These are phyloP conservation scores for Aleurites moluccanus DNA, from an alignment of 441 rosid genomes.

Conservation along the genomic window DNA sequence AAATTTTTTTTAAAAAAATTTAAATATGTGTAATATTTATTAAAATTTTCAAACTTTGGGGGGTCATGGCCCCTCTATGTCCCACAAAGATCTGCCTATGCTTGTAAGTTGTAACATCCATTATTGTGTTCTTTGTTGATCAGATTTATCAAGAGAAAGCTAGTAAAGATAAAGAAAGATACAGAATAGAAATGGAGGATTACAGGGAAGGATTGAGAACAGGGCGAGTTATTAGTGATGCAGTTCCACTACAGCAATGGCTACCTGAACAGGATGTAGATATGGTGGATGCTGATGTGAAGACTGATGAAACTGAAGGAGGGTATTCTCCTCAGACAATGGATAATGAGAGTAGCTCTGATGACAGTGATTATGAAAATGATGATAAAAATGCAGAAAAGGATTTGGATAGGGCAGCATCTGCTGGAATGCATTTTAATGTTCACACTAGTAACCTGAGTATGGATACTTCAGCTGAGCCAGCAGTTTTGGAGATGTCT, in stretches of 20 bases:
- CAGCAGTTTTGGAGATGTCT: constrained; percentile 6
- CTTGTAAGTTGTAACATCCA: too few species aligned
- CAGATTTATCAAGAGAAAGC: constrained; percentile 91
- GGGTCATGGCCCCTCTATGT: too few species aligned
- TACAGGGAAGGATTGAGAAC: constrained; percentile 68
- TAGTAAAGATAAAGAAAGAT: constrained; percentile 79
- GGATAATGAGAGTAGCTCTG: constrained; percentile 45
- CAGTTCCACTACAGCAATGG: constrained; percentile 72
- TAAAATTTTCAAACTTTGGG: too few species aligned
- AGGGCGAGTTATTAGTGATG: constrained; percentile 59
- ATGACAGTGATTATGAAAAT: constrained; percentile 52
- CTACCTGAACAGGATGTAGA: constrained; percentile 50
- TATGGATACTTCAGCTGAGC: constrained; percentile 25
- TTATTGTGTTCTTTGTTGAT: constrained; percentile 14
- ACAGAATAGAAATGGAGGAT: constrained; percentile 80
- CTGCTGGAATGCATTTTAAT: constrained; percentile 15
- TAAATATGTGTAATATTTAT: too few species aligned
- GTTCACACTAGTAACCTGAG: constrained; percentile 26
- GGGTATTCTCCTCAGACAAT: constrained; percentile 49
- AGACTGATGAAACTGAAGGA: constrained; percentile 52
- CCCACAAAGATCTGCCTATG: too few species aligned
- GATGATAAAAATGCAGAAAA: constrained; percentile 45
- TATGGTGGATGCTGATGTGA: constrained; percentile 49
- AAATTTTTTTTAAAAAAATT: too few species aligned
- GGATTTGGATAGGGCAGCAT: constrained; percentile 41